A percentile compares a stretch with the other conserved stretches of the same genome.
Conservation (phyloP, 176 grass and related monocot genomes). For the Rhynchospora breviuscula region DNA sequence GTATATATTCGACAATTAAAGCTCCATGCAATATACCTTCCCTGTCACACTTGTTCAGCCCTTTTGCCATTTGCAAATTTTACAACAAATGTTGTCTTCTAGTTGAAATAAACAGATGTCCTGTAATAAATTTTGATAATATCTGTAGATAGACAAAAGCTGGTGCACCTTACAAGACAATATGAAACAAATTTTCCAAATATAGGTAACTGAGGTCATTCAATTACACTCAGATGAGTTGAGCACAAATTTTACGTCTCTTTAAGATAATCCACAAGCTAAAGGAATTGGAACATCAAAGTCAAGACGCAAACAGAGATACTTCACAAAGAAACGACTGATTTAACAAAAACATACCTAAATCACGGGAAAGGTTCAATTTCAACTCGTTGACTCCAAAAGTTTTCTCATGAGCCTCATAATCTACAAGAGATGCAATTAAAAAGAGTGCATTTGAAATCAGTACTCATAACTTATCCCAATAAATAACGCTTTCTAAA, state of each 20-base stretch:
- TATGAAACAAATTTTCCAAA: neutral
- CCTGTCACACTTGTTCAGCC: neutral
- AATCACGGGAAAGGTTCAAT: neutral
- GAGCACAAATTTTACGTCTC: neutral
- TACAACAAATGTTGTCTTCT: neutral
- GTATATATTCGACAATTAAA: neutral
- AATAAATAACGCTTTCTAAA: neutral
- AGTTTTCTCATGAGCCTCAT: neutral
- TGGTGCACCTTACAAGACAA: neutral
- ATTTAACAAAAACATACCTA: neutral
- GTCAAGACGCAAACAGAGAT: neutral
- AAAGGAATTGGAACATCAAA: neutral
- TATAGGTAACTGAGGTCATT: neutral
- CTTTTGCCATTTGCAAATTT: neutral
- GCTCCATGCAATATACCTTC: neutral
- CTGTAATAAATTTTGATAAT: neutral
- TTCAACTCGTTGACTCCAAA: slow-evolving; percentile 5
- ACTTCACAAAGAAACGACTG: neutral
- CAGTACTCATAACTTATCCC: neutral
- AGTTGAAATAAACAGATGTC: slow-evolving; percentile 1
- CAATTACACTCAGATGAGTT: neutral
- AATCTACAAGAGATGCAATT: neutral
- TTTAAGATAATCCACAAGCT: neutral
- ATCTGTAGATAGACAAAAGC: neutral
- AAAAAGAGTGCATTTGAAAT: neutral